phyloP scores from a whole-genome alignment of 2,329 filamentous ascomycete species.

The Gaeumannomyces sp. region DNA sequence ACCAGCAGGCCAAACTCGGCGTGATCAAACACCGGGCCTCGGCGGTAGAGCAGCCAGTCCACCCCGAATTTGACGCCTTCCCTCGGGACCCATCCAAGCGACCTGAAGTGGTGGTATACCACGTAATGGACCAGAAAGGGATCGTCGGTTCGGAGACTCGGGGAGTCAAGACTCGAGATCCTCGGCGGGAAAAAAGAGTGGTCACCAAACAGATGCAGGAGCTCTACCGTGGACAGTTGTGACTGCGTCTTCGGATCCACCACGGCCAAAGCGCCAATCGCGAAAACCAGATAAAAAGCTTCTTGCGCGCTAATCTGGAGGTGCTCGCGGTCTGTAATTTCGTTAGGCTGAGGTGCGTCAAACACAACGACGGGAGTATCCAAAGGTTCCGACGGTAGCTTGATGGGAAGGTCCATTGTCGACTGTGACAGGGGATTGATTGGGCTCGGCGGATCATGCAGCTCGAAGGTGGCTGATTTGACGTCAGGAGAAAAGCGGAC shows the following conservation, averaged over 20 bases:
- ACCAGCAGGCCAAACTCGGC: conserved; percentile 88
- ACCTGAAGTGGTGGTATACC: conserved; percentile 94
- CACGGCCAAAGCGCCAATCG: conserved; percentile 66
- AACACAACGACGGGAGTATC: not conserved
- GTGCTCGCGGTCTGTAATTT: conserved; percentile 62
- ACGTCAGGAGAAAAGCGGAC: conserved; percentile 66
- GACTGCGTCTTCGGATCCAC: conserved; percentile 39
- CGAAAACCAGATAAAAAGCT: conserved; percentile 83
- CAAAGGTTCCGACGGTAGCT: not conserved
- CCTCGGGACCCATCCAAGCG: conserved; percentile 88
- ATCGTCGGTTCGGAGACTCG: conserved; percentile 51
- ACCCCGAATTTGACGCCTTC: conserved; percentile 91
- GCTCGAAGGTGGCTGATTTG: conserved; percentile 55
- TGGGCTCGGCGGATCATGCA: conserved; percentile 45
- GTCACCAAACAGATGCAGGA: conserved; percentile 62
- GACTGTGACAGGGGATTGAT: not conserved
- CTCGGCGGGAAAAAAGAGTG: conserved; percentile 63
- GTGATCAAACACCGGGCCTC: conserved; percentile 89
- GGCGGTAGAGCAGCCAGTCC: conserved; percentile 90
- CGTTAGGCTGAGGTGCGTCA: conserved; percentile 1
- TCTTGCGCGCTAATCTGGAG: conserved; percentile 89
- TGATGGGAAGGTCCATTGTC: not conserved
- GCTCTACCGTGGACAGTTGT: conserved; percentile 44
- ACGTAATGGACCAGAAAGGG: conserved; percentile 80
- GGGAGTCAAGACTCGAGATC: conserved; percentile 23